These are phyloP conservation scores for Endocladia muricata DNA, from an alignment of 31 red algal genomes.

Conservation along the genomic window DNA sequence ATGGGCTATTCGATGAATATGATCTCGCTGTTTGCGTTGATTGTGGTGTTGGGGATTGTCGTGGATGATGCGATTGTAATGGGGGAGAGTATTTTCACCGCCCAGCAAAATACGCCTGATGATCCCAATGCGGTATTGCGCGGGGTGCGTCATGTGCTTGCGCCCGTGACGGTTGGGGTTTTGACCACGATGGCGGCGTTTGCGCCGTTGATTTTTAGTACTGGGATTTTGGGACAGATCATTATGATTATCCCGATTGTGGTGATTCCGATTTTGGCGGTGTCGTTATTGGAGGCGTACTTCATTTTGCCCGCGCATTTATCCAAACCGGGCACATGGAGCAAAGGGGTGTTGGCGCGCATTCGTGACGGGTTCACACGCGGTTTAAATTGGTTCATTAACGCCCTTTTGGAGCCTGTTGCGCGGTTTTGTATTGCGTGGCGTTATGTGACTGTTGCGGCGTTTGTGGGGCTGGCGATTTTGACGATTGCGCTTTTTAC, in stretches of 20 bases:
- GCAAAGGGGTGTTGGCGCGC: too few species aligned
- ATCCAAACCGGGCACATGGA: background rate
- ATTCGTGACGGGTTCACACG: too few species aligned
- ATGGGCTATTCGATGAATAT: background rate
- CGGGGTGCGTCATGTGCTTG: background rate
- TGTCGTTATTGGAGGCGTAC: background rate
- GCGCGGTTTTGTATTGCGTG: too few species aligned
- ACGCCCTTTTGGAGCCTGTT: too few species aligned
- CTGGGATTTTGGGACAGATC: background rate
- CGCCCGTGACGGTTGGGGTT: background rate
- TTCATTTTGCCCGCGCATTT: constrained; percentile 2
- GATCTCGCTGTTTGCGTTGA: constrained; percentile 10
- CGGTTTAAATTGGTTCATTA: too few species aligned
- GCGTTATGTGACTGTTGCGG: too few species aligned
- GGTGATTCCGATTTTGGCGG: background rate
- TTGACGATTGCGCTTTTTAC: too few species aligned
- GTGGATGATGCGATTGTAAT: constrained; percentile 27
- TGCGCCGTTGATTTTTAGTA: background rate
- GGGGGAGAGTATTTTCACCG: background rate
- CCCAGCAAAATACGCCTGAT: background rate
- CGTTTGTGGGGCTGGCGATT: too few species aligned
- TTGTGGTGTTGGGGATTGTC: constrained; percentile 7
- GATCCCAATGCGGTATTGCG: background rate
- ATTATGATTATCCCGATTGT: background rate
- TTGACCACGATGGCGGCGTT: constrained; percentile 8